phyloP scores from a whole-genome alignment of 306 rosid genomes.

The Comarum palustre region DNA sequence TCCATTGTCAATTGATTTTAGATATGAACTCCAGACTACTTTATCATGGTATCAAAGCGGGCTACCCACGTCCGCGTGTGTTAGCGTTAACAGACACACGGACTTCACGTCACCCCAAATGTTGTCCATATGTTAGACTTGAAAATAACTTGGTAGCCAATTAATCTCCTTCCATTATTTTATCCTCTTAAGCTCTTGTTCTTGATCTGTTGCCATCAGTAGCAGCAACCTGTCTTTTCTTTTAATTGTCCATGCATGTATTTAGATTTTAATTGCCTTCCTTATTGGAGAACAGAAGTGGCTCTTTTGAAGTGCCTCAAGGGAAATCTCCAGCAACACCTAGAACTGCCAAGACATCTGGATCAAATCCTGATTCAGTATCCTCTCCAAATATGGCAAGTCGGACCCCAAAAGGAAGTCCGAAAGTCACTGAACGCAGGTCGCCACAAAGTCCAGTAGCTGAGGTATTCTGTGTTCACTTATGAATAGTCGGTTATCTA shows the following conservation, averaged over 20 bases:
- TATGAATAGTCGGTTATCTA: slow-evolving; percentile 5
- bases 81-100: too few species aligned
- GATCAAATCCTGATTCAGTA: slow-evolving; percentile 42
- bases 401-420: slow-evolving; percentile 61
- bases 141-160: not conserved
- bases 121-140: too few species aligned
- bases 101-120: too few species aligned
- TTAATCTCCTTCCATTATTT: not conserved
- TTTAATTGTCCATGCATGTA: slow-evolving; percentile 7
- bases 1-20: too few species aligned
- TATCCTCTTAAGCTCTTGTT: not conserved
- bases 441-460: slow-evolving; percentile 56
- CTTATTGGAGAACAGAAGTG: slow-evolving; percentile 40
- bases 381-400: slow-evolving; percentile 43
- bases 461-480: slow-evolving; percentile 47
- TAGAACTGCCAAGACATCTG: slow-evolving; percentile 45
- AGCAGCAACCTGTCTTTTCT: slow-evolving; percentile 5
- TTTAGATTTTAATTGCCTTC: not conserved
- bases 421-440: slow-evolving; percentile 53
- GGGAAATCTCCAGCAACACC: slow-evolving; percentile 63
- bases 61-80: too few species aligned
- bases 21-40: too few species aligned
- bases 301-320: slow-evolving; percentile 57
- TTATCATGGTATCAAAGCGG: too few species aligned
- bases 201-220: not conserved